Conservation (phyloP, 306 rosid genomes). For the Rubus parviflorus region DNA sequence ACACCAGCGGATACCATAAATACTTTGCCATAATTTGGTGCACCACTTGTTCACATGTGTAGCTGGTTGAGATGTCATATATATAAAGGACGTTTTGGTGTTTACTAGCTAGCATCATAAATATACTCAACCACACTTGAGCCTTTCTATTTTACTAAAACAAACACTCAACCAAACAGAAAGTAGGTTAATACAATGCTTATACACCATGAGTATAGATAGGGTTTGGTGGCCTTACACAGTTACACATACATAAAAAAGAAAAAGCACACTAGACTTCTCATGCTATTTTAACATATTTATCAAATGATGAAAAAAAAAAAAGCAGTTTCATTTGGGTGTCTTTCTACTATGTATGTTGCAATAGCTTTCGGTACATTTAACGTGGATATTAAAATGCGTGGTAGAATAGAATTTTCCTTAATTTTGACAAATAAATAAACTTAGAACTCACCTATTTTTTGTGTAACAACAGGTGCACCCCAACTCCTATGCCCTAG, state of each 20-base stretch:
- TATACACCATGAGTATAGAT: neutral
- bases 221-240: neutral
- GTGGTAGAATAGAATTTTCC: too few species aligned
- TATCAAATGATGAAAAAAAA: neutral
- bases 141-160: neutral
- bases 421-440: too few species aligned
- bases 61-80: neutral
- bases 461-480: constrained; percentile 48
- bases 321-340: neutral
- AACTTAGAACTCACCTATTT: too few species aligned
- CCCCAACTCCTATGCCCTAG: constrained; percentile 81
- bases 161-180: constrained; percentile 1
- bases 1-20: neutral
- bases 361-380: too few species aligned
- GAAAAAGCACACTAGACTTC: neutral
- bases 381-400: too few species aligned
- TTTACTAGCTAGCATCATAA: neutral
- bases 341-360: neutral
- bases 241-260: neutral
- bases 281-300: neutral
- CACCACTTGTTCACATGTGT: neutral
- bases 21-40: neutral
- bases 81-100: neutral
- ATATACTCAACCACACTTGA: neutral
- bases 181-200: neutral